A percentile compares a stretch with the other conserved stretches of the same genome.
Evolutionary conservation across 306 rosid species (phyloP).

Genomic region (Coriaria nepalensis): DNA sequence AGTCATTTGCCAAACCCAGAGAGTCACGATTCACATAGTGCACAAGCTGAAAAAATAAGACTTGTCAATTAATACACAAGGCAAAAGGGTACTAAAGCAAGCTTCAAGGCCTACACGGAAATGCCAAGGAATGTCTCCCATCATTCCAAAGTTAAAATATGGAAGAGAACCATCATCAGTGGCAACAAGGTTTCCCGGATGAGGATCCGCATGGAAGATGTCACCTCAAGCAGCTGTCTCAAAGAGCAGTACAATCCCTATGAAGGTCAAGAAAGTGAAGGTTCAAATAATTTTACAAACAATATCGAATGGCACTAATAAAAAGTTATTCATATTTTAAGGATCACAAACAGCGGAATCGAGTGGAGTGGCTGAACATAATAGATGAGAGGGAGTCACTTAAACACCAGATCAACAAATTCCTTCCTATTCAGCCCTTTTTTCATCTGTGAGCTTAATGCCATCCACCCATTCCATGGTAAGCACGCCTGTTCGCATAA

Average conservation of each 20-base stretch:
- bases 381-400: conserved; percentile 11
- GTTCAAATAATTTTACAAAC: conserved; percentile 2
- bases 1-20: conserved; percentile 94
- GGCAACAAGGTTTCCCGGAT: conserved; percentile 98
- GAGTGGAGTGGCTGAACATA: neutral
- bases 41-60: conserved; percentile 71
- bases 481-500: conserved; percentile 57
- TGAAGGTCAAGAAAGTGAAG: conserved; percentile 12
- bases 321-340: no score
- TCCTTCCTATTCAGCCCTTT: conserved; percentile 68
- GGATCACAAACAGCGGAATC: no score
- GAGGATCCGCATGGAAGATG: conserved; percentile 95
- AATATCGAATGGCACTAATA: no score
- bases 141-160: conserved; percentile 97
- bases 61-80: conserved; percentile 15
- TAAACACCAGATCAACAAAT: conserved; percentile 74
- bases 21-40: conserved; percentile 97
- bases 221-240: conserved; percentile 96
- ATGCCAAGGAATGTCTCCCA: conserved; percentile 96
- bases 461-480: conserved; percentile 99
- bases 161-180: conserved; percentile 60
- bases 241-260: conserved; percentile 89
- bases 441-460: conserved; percentile 86
- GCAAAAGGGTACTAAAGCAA: conserved; percentile 7
- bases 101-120: conserved; percentile 60